phyloP scores from a whole-genome alignment of 805 yeast genomes.

The Nakazawaea ernobii region DNA sequence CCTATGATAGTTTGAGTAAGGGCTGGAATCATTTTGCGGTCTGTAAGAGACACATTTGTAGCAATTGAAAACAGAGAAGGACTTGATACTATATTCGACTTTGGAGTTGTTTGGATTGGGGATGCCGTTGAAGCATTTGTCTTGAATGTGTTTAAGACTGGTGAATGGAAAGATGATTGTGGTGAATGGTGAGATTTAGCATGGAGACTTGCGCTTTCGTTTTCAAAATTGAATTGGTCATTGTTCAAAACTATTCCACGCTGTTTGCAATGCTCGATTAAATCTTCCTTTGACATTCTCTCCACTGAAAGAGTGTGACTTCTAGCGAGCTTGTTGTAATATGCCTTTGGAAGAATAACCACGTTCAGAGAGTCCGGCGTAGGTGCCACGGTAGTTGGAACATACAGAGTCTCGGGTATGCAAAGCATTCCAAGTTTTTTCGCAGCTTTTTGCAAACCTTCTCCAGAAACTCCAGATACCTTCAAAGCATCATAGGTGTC shows the following conservation, averaged over 20 bases:
- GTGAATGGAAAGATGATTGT: slow-evolving; percentile 11
- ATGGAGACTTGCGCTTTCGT: slow-evolving; percentile 12
- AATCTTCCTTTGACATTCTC: slow-evolving; percentile 37
- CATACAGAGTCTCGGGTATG: slow-evolving; percentile 52
- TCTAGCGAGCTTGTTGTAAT: slow-evolving; percentile 52
- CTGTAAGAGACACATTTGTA: slow-evolving; percentile 61
- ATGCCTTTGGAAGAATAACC: slow-evolving; percentile 58
- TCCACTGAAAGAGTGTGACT: slow-evolving; percentile 37
- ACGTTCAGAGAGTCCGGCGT: slow-evolving; percentile 50
- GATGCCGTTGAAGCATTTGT: slow-evolving; percentile 1
- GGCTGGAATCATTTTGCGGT: slow-evolving; percentile 72
- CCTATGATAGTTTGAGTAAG: slow-evolving; percentile 93
- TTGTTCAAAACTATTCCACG: slow-evolving; percentile 37
- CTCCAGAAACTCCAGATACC: slow-evolving; percentile 13
- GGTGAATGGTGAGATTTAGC: slow-evolving; percentile 19
- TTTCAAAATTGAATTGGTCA: slow-evolving; percentile 17
- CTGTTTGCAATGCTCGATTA: slow-evolving; percentile 39
- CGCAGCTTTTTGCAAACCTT: slow-evolving; percentile 33
- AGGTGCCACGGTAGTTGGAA: slow-evolving; percentile 57
- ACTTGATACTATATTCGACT: slow-evolving; percentile 23
- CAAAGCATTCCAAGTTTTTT: slow-evolving; percentile 41
- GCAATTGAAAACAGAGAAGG: slow-evolving; percentile 33
- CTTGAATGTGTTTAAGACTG: slow-evolving; percentile 1
- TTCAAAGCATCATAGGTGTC: slow-evolving; percentile 18
- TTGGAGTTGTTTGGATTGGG: slow-evolving; percentile 20